Percentiles rank a stretch among this genome's conserved stretches.
These are phyloP conservation scores for Asterophora lycoperdoides DNA, from an alignment of 768 basidiomycete genomes.

Conservation along the genomic window DNA sequence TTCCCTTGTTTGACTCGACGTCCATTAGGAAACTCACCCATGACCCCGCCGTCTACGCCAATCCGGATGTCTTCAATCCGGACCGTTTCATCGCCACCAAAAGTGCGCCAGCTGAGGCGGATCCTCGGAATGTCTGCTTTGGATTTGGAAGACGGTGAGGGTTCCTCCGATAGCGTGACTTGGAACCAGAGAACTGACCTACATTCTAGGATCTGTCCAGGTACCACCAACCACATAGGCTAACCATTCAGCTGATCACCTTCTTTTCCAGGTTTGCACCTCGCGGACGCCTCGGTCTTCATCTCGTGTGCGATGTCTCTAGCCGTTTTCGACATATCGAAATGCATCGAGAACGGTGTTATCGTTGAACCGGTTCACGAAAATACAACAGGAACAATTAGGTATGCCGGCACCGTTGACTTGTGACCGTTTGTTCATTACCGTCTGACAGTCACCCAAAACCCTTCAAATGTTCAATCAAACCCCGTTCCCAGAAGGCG, in stretches of 20 bases:
- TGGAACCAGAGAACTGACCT: conserved; percentile 6
- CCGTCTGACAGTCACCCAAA: conserved; percentile 47
- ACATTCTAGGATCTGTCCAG: conserved; percentile 42
- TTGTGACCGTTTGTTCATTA: conserved; percentile 1
- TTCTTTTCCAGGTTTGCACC: conserved; percentile 37
- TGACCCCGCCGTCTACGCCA: conserved; percentile 48
- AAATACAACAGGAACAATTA: conserved; percentile 61
- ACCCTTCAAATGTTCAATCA: conserved; percentile 57
- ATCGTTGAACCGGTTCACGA: conserved; percentile 50
- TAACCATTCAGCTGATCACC: conserved; percentile 2
- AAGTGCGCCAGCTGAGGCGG: conserved; percentile 40
- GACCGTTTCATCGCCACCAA: conserved; percentile 52
- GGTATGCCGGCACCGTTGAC: conserved; percentile 29
- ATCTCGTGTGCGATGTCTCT: conserved; percentile 49
- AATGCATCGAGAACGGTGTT: conserved; percentile 40
- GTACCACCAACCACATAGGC: conserved; percentile 21
- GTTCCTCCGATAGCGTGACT: conserved; percentile 1
- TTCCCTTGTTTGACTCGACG: conserved; percentile 15
- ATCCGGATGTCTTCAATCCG: conserved; percentile 55
- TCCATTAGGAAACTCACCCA: conserved; percentile 44
- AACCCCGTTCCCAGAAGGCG: conserved; percentile 57
- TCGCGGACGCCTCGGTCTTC: conserved; percentile 52
- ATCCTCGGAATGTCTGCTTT: conserved; percentile 60
- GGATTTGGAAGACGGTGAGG: conserved; percentile 65
- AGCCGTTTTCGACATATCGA: conserved; percentile 49